These are phyloP conservation scores for Eutrema heterophyllum DNA, from an alignment of 345 rosid genomes.

Conservation along the genomic window DNA sequence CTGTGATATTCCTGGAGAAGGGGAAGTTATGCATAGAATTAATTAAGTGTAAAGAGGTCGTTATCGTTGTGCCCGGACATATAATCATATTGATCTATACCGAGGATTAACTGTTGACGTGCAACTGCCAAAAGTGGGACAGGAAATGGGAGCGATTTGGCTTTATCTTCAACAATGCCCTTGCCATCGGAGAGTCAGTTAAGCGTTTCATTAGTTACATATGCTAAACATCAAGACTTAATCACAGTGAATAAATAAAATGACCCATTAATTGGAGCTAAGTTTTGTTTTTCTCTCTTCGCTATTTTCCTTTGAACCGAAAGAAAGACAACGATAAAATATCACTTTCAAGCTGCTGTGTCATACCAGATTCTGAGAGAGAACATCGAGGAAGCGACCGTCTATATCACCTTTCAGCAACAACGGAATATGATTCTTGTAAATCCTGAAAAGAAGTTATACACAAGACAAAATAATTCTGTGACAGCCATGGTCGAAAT, in stretches of 20 bases:
- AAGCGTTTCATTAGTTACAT: constrained; percentile 24
- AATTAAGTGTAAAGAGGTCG: not conserved
- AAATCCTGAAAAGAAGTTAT: constrained; percentile 53
- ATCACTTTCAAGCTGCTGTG: not conserved
- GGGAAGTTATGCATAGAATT: not conserved
- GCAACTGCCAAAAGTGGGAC: constrained; percentile 76
- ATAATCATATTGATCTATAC: constrained; percentile 34
- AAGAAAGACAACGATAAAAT: not conserved
- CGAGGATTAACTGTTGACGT: constrained; percentile 73
- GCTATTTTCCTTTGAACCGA: not conserved
- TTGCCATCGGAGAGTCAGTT: constrained; percentile 34
- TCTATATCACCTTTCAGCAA: constrained; percentile 49
- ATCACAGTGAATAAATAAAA: not conserved
- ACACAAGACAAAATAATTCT: not conserved
- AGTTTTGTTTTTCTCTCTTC: not conserved
- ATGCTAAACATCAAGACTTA: constrained; percentile 12
- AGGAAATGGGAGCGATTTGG: constrained; percentile 74
- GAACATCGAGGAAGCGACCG: constrained; percentile 41
- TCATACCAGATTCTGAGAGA: constrained; percentile 66
- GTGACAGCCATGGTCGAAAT: not conserved
- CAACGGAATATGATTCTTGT: constrained; percentile 63
- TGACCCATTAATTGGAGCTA: not conserved
- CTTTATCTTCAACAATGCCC: constrained; percentile 63
- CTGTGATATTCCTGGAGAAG: constrained; percentile 53
- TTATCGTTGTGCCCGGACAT: not conserved